phyloP scores from a whole-genome alignment of 352 stramenopile genomes.

The Phytopythium litorale region DNA sequence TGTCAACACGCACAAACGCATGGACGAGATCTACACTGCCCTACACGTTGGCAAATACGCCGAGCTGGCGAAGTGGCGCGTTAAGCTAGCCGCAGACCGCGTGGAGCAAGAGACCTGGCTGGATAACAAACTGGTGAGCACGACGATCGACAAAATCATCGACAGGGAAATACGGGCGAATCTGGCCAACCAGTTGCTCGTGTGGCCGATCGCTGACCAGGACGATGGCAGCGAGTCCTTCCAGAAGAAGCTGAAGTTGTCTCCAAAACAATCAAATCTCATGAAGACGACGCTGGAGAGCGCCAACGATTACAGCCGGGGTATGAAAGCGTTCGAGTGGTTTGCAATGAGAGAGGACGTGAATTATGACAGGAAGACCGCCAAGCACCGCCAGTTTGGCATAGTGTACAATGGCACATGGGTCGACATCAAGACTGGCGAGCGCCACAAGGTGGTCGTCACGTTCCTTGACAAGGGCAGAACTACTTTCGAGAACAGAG shows the following conservation, averaged over 20 bases:
- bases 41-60: background rate
- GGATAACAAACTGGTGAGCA: background rate
- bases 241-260: background rate
- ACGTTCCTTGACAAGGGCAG: background rate
- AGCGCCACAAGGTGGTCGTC: background rate
- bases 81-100: background rate
- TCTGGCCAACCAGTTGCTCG: conserved; percentile 8
- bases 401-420: conserved; percentile 11
- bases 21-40: background rate
- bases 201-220: conserved; percentile 1
- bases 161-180: too few species aligned
- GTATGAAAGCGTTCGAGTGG: conserved; percentile 26
- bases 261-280: conserved; percentile 5
- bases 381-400: conserved; percentile 7
- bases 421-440: conserved; percentile 15
- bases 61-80: background rate
- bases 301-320: background rate
- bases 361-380: background rate
- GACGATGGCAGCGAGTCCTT: conserved; percentile 8
- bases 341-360: conserved; percentile 18
- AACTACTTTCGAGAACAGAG: too few species aligned
- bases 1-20: background rate
- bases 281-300: conserved; percentile 11
- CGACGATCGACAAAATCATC: too few species aligned
- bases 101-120: background rate